phyloP scores from a whole-genome alignment of 192 early-diverging fungal species.

The Coemansia nantahalensis region DNA sequence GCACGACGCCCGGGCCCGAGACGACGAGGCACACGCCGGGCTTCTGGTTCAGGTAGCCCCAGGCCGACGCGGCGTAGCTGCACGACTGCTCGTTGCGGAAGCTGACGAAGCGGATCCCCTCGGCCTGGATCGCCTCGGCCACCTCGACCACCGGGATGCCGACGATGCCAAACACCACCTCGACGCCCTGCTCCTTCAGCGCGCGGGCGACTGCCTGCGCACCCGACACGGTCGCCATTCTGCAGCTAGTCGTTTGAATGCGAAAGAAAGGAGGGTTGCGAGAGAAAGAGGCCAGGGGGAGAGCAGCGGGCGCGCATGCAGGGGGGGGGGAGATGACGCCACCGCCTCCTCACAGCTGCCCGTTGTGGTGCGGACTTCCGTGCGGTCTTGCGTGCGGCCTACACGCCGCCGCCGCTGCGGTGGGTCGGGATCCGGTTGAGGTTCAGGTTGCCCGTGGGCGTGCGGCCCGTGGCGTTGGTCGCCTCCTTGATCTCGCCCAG shows the following conservation, averaged over 20 bases:
- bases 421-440: conserved; percentile 53
- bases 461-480: conserved; percentile 28
- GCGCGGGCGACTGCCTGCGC: conserved; percentile 59
- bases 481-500: conserved; percentile 50
- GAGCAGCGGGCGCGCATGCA: too few species aligned
- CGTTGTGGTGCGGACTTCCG: background rate
- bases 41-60: conserved; percentile 59
- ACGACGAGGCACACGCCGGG: conserved; percentile 70
- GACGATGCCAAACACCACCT: conserved; percentile 72
- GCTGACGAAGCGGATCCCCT: conserved; percentile 65
- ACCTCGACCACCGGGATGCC: conserved; percentile 76
- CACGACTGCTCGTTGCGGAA: conserved; percentile 79
- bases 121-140: conserved; percentile 67
- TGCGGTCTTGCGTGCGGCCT: background rate
- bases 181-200: conserved; percentile 60
- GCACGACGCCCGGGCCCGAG: conserved; percentile 70
- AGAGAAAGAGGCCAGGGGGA: background rate
- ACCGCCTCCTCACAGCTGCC: background rate
- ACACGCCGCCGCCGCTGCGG: conserved; percentile 55
- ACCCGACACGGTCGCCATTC: conserved; percentile 41
- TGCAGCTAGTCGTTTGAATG: background rate
- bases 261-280: background rate
- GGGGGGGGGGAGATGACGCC: too few species aligned
- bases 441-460: conserved; percentile 21
- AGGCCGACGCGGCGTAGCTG: conserved; percentile 66